Percentiles rank a stretch among this genome's conserved stretches.
Conservation (phyloP, 306 rosid species). For the Canavalia gladiata region DNA sequence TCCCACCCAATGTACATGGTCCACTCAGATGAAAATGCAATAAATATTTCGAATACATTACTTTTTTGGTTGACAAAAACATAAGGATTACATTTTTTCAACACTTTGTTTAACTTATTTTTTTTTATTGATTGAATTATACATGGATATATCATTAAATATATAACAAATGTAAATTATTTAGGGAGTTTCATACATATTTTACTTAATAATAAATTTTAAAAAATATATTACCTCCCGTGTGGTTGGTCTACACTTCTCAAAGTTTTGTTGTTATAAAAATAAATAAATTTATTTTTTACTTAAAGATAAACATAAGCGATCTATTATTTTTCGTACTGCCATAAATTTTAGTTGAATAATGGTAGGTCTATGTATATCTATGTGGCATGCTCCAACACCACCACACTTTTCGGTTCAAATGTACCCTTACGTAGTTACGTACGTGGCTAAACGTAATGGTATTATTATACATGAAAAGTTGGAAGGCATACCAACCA, state of each 20-base stretch:
- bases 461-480: not conserved
- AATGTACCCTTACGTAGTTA: not conserved
- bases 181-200: no score
- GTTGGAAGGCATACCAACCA: slow-evolving; percentile 28
- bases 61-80: not conserved
- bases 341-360: not conserved
- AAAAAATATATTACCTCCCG: no score
- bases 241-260: not conserved
- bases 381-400: not conserved
- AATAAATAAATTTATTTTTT: not conserved
- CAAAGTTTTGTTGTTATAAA: not conserved
- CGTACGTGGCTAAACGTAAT: not conserved
- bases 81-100: no score
- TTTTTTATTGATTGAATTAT: no score
- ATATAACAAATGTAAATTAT: no score
- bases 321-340: not conserved
- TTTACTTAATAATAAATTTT: no score
- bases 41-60: not conserved
- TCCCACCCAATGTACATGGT: not conserved
- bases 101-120: no score
- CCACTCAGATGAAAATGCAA: not conserved
- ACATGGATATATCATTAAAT: not conserved
- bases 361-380: not conserved
- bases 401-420: not conserved
- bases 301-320: not conserved